A percentile compares a stretch with the other conserved stretches of the same genome.
phyloP scores from a whole-genome alignment of 257 asterid species.

The Nicotiana tomentosiformis region DNA sequence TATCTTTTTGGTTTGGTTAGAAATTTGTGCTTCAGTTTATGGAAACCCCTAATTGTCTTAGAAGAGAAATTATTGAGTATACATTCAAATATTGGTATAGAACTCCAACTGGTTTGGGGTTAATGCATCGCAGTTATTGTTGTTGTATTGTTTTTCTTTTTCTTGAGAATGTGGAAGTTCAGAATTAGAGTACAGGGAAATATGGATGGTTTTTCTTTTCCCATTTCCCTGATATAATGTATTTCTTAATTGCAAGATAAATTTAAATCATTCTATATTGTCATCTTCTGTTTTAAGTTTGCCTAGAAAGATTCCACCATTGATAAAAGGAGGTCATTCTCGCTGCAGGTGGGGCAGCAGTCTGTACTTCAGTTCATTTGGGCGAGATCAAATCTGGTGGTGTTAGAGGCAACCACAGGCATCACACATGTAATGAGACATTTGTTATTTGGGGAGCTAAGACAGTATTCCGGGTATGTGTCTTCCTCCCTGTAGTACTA shows the following conservation, averaged over 20 bases:
- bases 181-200: not conserved
- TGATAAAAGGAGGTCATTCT: constrained; percentile 11
- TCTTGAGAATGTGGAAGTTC: not conserved
- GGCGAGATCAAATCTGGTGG: constrained; percentile 83
- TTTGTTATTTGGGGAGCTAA: constrained; percentile 94
- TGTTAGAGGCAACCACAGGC: constrained; percentile 88
- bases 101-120: not conserved
- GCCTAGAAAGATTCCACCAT: not conserved
- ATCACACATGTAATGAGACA: constrained; percentile 84
- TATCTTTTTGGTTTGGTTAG: not conserved
- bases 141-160: not conserved
- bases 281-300: no score
- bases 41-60: not conserved
- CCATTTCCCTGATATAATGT: not conserved
- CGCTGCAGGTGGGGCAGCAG: constrained; percentile 70
- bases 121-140: not conserved
- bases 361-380: constrained; percentile 63
- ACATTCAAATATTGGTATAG: not conserved
- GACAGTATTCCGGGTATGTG: constrained; percentile 75
- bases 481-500: constrained; percentile 8
- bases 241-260: not conserved
- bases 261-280: not conserved
- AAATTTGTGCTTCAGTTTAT: not conserved
- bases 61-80: not conserved
- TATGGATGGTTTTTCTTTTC: not conserved